Conservation (phyloP, 2,329 filamentous ascomycete species). For the Harringtonia aguacate region DNA sequence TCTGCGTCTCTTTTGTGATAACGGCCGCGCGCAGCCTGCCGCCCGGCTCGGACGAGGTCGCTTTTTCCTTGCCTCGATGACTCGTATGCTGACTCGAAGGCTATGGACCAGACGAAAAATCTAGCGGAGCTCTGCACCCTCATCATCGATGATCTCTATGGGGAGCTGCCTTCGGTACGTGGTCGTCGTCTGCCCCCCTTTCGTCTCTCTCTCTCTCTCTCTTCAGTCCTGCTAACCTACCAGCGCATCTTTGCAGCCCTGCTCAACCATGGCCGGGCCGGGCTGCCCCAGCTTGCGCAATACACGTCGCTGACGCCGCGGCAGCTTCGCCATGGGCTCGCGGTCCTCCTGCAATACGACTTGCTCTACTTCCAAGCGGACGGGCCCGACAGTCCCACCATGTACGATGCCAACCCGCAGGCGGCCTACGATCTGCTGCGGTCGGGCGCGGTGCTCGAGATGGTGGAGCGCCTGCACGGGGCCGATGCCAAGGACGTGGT, state of each 20-base stretch:
- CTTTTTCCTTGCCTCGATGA: too few species aligned
- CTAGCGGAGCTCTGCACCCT: constrained; percentile 82
- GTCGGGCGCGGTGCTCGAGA: constrained; percentile 67
- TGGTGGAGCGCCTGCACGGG: constrained; percentile 65
- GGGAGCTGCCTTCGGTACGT: constrained; percentile 82
- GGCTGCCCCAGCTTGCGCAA: constrained; percentile 56
- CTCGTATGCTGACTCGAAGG: constrained; percentile 17
- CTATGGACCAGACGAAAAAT: constrained; percentile 49
- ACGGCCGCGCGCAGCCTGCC: too few species aligned
- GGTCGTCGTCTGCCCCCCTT: constrained; percentile 1
- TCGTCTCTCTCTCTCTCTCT: not conserved
- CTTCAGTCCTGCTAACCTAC: constrained; percentile 7
- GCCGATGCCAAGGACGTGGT: constrained; percentile 63
- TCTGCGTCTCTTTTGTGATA: too few species aligned
- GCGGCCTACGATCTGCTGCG: constrained; percentile 76
- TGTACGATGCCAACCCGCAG: constrained; percentile 75
- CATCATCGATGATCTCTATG: constrained; percentile 80
- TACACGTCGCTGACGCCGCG: constrained; percentile 63
- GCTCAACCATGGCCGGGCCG: constrained; percentile 67
- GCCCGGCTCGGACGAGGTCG: too few species aligned
- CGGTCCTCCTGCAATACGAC: constrained; percentile 80
- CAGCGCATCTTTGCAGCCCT: constrained; percentile 80
- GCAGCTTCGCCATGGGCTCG: constrained; percentile 71
- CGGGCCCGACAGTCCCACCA: constrained; percentile 37
- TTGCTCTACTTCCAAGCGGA: constrained; percentile 66